A percentile compares a stretch with the other conserved stretches of the same genome.
These are phyloP conservation scores for Moniliophthora roreri DNA, from an alignment of 1,284 basidiomycete genomes.

Conservation along the genomic window DNA sequence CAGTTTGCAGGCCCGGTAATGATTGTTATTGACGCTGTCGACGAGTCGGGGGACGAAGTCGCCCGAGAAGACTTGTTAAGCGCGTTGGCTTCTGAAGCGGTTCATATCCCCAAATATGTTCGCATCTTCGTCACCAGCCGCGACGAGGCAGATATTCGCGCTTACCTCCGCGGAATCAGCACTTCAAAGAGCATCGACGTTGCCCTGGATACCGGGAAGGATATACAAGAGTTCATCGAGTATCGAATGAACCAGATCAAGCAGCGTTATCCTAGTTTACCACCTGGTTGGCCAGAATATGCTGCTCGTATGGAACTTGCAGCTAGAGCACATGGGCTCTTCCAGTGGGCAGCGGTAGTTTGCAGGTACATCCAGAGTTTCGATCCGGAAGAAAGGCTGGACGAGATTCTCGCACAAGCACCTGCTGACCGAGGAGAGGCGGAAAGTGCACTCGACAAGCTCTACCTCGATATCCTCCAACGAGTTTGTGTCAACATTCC, in stretches of 20 bases:
- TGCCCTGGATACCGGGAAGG: constrained; percentile 15
- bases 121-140: constrained; percentile 31
- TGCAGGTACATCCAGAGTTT: too few relatives aligned
- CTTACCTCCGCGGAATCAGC: constrained; percentile 16
- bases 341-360: too few relatives aligned
- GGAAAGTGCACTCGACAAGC: too few relatives aligned
- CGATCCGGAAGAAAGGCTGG: too few relatives aligned
- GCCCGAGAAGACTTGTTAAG: constrained; percentile 9
- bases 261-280: too few relatives aligned
- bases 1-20: neutral
- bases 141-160: constrained; percentile 22
- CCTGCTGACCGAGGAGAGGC: too few relatives aligned
- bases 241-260: constrained; percentile 9
- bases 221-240: constrained; percentile 16
- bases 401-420: too few relatives aligned
- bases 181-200: constrained; percentile 14
- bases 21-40: neutral
- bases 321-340: too few relatives aligned
- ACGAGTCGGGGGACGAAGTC: neutral
- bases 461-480: too few relatives aligned
- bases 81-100: constrained; percentile 19
- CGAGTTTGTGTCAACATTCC: neutral
- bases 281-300: too few relatives aligned
- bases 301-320: too few relatives aligned
- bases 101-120: constrained; percentile 22